A percentile compares a stretch with the other conserved stretches of the same genome.
phyloP scores from a whole-genome alignment of 2,329 filamentous ascomycete genomes.

The Cylindrodendrum hubeiense region DNA sequence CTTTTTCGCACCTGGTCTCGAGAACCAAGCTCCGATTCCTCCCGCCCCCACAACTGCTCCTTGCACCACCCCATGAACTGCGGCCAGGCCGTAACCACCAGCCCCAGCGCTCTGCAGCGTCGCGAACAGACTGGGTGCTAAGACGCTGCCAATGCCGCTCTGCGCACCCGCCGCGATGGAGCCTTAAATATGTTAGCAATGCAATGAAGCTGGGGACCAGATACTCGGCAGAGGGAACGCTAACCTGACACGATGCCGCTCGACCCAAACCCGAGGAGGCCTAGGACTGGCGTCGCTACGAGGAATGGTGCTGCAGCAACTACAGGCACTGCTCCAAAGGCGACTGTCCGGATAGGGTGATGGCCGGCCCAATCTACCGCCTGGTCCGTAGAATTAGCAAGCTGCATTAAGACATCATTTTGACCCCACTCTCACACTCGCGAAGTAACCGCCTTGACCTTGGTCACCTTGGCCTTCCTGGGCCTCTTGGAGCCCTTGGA shows the following conservation, averaged over 20 bases:
- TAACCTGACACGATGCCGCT: constrained; percentile 35
- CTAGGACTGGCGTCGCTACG: constrained; percentile 27
- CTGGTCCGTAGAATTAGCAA: background rate
- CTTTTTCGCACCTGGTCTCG: background rate
- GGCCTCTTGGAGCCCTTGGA: background rate
- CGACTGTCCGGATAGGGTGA: constrained; percentile 6
- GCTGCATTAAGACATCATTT: background rate
- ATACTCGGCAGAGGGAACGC: background rate
- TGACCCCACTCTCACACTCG: background rate
- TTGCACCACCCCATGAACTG: constrained; percentile 35
- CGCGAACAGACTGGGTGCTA: constrained; percentile 42
- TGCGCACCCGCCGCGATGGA: constrained; percentile 41
- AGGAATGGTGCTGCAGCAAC: constrained; percentile 26
- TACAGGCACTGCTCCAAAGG: constrained; percentile 16
- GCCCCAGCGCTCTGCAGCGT: constrained; percentile 48
- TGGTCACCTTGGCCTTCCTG: background rate
- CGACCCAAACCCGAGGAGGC: constrained; percentile 31
- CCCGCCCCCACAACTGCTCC: background rate
- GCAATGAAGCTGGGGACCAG: background rate
- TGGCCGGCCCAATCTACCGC: background rate
- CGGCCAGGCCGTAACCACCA: constrained; percentile 44
- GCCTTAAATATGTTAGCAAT: constrained; percentile 21
- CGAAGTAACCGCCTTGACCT: background rate
- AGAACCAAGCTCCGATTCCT: background rate
- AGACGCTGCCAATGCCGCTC: constrained; percentile 44